Conservation (phyloP, 2,329 filamentous ascomycete genomes). For the Mollisiaceae sp. region DNA sequence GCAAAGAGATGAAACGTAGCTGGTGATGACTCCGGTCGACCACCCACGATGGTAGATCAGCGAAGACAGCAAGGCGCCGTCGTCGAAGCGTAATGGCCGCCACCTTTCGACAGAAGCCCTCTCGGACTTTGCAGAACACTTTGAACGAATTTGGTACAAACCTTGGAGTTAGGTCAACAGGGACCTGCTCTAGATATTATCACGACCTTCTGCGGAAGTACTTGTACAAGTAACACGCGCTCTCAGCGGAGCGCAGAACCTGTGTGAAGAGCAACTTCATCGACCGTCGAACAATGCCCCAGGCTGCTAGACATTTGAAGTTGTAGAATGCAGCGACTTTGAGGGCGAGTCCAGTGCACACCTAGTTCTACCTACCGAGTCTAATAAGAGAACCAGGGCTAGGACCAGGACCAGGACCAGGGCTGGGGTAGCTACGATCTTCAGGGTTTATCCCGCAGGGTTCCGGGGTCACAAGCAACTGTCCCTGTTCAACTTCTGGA, state of each 20-base stretch:
- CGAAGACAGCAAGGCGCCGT: not conserved
- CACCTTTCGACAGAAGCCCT: no score
- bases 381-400: not conserved
- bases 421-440: not conserved
- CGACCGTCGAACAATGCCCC: not conserved
- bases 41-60: not conserved
- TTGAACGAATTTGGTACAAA: not conserved
- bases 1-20: not conserved
- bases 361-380: not conserved
- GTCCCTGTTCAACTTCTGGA: not conserved
- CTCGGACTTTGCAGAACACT: no score
- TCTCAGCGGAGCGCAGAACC: no score
- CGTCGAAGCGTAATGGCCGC: not conserved
- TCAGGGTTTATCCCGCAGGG: slow-evolving; percentile 8
- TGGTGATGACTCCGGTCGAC: not conserved
- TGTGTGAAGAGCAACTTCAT: no score
- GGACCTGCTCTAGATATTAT: not conserved
- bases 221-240: not conserved
- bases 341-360: not conserved
- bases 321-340: not conserved
- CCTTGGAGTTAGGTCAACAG: not conserved
- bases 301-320: not conserved
- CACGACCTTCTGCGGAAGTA: not conserved
- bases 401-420: not conserved
- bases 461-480: not conserved